These are phyloP conservation scores for Phytophthora multivora DNA, from an alignment of 352 stramenopile species.

Conservation along the genomic window DNA sequence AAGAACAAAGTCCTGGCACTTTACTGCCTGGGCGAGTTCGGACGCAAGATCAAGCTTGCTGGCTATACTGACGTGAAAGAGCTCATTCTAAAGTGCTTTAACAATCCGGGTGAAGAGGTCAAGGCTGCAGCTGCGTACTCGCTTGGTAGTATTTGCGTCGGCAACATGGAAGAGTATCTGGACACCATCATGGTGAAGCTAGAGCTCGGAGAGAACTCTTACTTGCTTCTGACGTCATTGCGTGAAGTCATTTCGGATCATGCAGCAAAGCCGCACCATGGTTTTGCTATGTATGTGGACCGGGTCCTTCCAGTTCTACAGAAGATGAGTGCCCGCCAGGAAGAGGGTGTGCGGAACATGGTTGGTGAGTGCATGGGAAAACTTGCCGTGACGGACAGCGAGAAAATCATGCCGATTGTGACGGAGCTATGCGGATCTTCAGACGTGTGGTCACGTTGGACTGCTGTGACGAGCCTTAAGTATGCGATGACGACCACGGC, in stretches of 20 bases:
- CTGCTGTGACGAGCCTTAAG: conserved; percentile 93
- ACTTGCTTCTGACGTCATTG: conserved; percentile 96
- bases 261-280: conserved; percentile 74
- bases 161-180: conserved; percentile 90
- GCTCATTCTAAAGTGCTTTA: conserved; percentile 92
- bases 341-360: conserved; percentile 97
- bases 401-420: conserved; percentile 91
- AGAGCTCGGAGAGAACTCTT: conserved; percentile 92
- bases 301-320: conserved; percentile 95
- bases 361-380: conserved; percentile 97
- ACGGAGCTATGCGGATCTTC: conserved; percentile 71
- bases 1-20: conserved; percentile 91
- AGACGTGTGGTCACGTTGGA: conserved; percentile 82
- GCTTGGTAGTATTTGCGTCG: conserved; percentile 95
- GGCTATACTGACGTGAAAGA: conserved; percentile 86
- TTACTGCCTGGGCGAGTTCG: conserved; percentile 96
- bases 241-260: conserved; percentile 95
- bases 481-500: conserved; percentile 67
- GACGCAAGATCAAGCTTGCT: conserved; percentile 90
- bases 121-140: conserved; percentile 97
- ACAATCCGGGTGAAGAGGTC: conserved; percentile 89
- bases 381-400: conserved; percentile 91
- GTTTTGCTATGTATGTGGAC: conserved; percentile 76
- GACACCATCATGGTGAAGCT: conserved; percentile 94
- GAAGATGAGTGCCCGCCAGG: conserved; percentile 90